Conservation (phyloP, 495 filamentous ascomycete species). For the Hypoxylon lienhwacheense region DNA sequence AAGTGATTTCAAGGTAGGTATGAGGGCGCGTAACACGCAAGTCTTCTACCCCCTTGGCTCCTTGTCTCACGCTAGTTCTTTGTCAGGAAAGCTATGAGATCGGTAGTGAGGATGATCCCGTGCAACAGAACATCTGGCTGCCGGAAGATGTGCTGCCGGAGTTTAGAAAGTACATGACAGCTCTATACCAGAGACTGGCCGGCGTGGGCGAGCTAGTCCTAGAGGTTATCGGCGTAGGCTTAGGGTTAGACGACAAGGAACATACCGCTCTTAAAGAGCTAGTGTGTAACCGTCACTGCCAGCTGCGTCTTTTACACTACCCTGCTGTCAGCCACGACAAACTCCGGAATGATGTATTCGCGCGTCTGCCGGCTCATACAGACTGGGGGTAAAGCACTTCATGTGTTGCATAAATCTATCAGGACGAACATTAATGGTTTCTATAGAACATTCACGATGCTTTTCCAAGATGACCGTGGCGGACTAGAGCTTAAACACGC, state of each 20-base stretch:
- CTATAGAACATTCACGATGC: slow-evolving; percentile 48
- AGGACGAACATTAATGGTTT: slow-evolving; percentile 17
- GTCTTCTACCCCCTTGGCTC: not conserved
- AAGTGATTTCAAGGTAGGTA: slow-evolving; percentile 33
- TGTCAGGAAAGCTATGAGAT: slow-evolving; percentile 66
- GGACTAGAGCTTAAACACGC: slow-evolving; percentile 60
- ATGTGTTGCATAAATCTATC: slow-evolving; percentile 15
- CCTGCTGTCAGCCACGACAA: slow-evolving; percentile 55
- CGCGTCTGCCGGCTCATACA: slow-evolving; percentile 54
- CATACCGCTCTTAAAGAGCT: slow-evolving; percentile 43
- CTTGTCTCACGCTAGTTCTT: not conserved
- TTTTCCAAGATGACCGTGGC: slow-evolving; percentile 53
- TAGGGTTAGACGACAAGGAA: slow-evolving; percentile 48
- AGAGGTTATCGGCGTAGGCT: slow-evolving; percentile 49
- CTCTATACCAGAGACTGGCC: slow-evolving; percentile 56
- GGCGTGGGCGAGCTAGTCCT: slow-evolving; percentile 51
- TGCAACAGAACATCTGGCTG: slow-evolving; percentile 67
- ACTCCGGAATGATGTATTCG: slow-evolving; percentile 45
- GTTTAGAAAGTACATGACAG: slow-evolving; percentile 57
- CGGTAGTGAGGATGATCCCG: slow-evolving; percentile 58
- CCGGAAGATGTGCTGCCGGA: slow-evolving; percentile 59
- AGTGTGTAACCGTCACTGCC: slow-evolving; percentile 54
- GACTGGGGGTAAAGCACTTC: slow-evolving; percentile 47
- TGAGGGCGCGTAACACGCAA: not conserved
- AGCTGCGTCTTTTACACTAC: slow-evolving; percentile 67